Conservation (phyloP, 805 yeast genomes). For the Naumovozyma dairenensis region DNA sequence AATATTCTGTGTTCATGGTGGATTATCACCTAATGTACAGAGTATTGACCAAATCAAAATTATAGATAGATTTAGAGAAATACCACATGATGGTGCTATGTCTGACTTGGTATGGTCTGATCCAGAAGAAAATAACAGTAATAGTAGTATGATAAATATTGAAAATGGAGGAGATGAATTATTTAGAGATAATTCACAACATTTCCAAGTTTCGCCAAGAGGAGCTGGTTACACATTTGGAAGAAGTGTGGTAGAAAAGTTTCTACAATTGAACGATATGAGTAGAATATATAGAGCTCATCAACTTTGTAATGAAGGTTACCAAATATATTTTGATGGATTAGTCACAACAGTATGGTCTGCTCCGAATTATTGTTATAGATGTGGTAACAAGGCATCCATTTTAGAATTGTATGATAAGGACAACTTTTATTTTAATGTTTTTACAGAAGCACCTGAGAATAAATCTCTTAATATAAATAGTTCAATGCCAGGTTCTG, state of each 20-base stretch:
- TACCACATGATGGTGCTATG: slow-evolving; percentile 99
- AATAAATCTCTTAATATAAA: slow-evolving; percentile 40
- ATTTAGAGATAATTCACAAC: slow-evolving; percentile 28
- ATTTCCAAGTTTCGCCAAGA: slow-evolving; percentile 82
- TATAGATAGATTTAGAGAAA: slow-evolving; percentile 84
- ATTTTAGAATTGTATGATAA: slow-evolving; percentile 76
- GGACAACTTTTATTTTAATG: slow-evolving; percentile 69
- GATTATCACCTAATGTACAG: slow-evolving; percentile 89
- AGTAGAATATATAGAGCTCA: slow-evolving; percentile 86
- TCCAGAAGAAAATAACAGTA: slow-evolving; percentile 68
- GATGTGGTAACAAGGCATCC: slow-evolving; percentile 97
- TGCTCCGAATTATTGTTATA: slow-evolving; percentile 94
- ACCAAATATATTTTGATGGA: slow-evolving; percentile 83
- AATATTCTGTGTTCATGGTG: slow-evolving; percentile 94
- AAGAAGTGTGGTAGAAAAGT: slow-evolving; percentile 77
- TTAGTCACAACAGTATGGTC: slow-evolving; percentile 95
- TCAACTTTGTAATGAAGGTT: slow-evolving; percentile 94
- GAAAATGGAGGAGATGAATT: slow-evolving; percentile 19
- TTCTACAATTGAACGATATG: slow-evolving; percentile 66
- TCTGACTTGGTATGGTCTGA: slow-evolving; percentile 98
- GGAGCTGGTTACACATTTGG: slow-evolving; percentile 99
- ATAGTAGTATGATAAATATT: slow-evolving; percentile 17
- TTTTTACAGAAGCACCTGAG: slow-evolving; percentile 95
- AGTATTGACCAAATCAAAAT: slow-evolving; percentile 85
- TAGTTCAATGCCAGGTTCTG: not conserved